These are phyloP conservation scores for Podospora anserina DNA, from an alignment of 495 filamentous ascomycete genomes.

Conservation along the genomic window DNA sequence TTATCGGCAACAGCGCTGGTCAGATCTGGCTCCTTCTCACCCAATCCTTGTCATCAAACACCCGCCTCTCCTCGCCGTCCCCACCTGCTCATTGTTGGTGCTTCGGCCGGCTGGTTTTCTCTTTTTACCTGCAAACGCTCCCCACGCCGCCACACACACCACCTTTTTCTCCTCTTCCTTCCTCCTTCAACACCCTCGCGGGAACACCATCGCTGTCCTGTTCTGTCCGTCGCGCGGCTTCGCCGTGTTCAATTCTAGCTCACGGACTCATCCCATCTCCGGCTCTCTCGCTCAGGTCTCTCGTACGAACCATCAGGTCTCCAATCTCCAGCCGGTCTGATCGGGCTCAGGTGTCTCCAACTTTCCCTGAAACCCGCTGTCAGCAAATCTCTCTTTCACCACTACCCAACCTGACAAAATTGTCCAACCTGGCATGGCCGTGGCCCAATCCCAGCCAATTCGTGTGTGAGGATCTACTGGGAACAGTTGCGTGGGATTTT, in stretches of 20 bases:
- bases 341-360: neutral
- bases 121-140: conserved; percentile 17
- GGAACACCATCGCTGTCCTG: neutral
- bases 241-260: conserved; percentile 2
- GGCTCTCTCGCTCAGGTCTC: neutral
- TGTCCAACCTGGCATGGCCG: conserved; percentile 13
- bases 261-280: neutral
- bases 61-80: conserved; percentile 15
- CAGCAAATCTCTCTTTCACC: neutral
- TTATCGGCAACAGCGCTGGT: neutral
- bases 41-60: conserved; percentile 20
- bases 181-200: conserved; percentile 5
- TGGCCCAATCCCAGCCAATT: neutral
- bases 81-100: conserved; percentile 14
- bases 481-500: conserved; percentile 3
- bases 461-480: conserved; percentile 1
- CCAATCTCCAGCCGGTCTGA: neutral
- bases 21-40: conserved; percentile 6
- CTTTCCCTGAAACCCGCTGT: neutral
- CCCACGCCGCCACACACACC: conserved; percentile 1
- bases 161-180: conserved; percentile 9
- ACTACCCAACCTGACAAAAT: neutral
- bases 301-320: neutral
- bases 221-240: conserved; percentile 4
- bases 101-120: conserved; percentile 6